Percentiles rank a stretch among this genome's conserved stretches.
phyloP scores from a whole-genome alignment of 352 stramenopile species.

The Phytophthora constricta region DNA sequence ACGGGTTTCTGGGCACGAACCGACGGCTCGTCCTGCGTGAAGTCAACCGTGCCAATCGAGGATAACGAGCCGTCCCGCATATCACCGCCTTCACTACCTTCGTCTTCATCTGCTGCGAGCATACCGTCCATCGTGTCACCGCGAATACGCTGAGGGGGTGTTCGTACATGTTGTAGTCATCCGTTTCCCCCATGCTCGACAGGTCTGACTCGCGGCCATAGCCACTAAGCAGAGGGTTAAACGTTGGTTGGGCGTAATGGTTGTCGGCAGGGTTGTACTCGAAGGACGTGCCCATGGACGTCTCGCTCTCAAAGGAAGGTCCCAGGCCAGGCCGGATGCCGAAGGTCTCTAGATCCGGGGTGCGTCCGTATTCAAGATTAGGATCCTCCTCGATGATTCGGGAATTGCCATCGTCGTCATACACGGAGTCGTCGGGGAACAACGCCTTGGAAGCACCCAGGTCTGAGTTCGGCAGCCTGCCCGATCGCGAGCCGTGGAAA shows the following conservation, averaged over 20 bases:
- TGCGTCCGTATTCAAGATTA: slow-evolving; percentile 51
- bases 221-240: slow-evolving; percentile 45
- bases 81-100: slow-evolving; percentile 27
- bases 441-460: slow-evolving; percentile 41
- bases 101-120: slow-evolving; percentile 33
- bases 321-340: slow-evolving; percentile 38
- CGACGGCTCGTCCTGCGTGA: slow-evolving; percentile 47
- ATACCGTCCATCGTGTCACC: slow-evolving; percentile 38
- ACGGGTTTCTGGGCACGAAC: slow-evolving; percentile 34
- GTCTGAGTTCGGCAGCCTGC: slow-evolving; percentile 13
- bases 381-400: slow-evolving; percentile 44
- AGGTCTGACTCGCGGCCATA: slow-evolving; percentile 65
- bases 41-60: slow-evolving; percentile 69
- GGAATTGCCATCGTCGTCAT: slow-evolving; percentile 37
- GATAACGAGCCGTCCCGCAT: slow-evolving; percentile 42
- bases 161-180: slow-evolving; percentile 62
- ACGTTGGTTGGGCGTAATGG: slow-evolving; percentile 44
- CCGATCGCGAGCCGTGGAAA: slow-evolving; percentile 17
- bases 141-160: slow-evolving; percentile 38
- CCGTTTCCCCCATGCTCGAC: slow-evolving; percentile 58
- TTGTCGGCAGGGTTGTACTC: slow-evolving; percentile 39
- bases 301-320: slow-evolving; percentile 65
- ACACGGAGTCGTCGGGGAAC: slow-evolving; percentile 47
- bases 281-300: slow-evolving; percentile 61
- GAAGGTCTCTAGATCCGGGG: slow-evolving; percentile 51